Conservation (phyloP, 768 basidiomycete genomes). For the Xerocomus spinulosus region DNA sequence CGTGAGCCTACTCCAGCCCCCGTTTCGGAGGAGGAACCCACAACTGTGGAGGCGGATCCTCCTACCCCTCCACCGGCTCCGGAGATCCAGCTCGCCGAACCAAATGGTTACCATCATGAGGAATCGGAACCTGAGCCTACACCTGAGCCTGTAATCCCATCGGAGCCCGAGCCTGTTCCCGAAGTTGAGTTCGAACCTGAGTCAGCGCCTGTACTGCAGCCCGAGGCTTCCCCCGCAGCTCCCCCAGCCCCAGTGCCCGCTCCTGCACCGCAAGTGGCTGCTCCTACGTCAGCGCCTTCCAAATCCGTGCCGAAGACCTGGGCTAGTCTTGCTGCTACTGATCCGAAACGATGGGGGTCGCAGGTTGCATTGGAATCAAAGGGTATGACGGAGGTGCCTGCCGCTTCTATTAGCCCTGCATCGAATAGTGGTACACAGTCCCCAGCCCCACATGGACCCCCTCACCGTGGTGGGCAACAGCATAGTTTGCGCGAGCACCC, state of each 20-base stretch:
- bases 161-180: slow-evolving; percentile 24
- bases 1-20: slow-evolving; percentile 28
- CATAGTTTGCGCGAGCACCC: slow-evolving; percentile 42
- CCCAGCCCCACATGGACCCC: slow-evolving; percentile 28
- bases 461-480: slow-evolving; percentile 32
- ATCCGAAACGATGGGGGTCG: slow-evolving; percentile 79
- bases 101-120: slow-evolving; percentile 37
- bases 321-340: slow-evolving; percentile 87
- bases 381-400: slow-evolving; percentile 65
- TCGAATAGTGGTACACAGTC: slow-evolving; percentile 39
- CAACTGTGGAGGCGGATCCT: slow-evolving; percentile 33
- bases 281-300: slow-evolving; percentile 30
- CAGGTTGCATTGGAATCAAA: slow-evolving; percentile 74
- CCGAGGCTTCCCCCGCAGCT: slow-evolving; percentile 8
- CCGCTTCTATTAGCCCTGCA: slow-evolving; percentile 35
- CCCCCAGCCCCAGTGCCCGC: slow-evolving; percentile 29
- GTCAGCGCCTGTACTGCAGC: slow-evolving; percentile 22
- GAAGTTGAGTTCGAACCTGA: slow-evolving; percentile 25
- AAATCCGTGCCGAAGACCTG: slow-evolving; percentile 71
- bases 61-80: slow-evolving; percentile 32
- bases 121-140: slow-evolving; percentile 32
- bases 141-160: slow-evolving; percentile 22
- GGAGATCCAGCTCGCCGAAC: slow-evolving; percentile 39
- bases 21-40: slow-evolving; percentile 36
- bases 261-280: slow-evolving; percentile 28